Conservation (phyloP, 2,329 filamentous ascomycete species). For the Chrysoporthe austroafricana region DNA sequence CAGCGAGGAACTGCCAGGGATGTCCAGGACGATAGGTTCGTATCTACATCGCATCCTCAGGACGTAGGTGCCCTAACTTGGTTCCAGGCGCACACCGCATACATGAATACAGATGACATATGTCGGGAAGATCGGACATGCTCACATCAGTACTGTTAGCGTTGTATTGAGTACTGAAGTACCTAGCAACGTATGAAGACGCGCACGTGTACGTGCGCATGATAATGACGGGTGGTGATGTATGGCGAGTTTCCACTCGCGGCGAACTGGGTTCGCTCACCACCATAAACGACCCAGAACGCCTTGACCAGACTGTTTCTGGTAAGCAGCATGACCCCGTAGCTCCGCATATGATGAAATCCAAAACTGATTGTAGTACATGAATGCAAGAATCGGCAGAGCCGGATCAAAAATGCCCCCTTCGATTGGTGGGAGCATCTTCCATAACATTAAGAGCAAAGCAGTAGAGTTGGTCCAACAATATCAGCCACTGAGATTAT, state of each 20-base stretch:
- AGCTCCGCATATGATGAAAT: constrained; percentile 6
- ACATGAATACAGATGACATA: no score
- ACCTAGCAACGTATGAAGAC: background rate
- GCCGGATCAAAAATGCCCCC: background rate
- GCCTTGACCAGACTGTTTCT: constrained; percentile 4
- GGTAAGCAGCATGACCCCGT: background rate
- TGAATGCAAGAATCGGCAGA: background rate
- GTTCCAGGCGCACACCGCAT: no score
- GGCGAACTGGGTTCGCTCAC: background rate
- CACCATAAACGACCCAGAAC: background rate
- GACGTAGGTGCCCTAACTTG: no score
- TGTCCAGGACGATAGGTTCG: no score
- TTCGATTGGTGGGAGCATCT: background rate
- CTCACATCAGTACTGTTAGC: background rate
- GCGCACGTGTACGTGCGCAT: background rate
- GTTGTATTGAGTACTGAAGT: background rate
- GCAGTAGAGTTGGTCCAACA: background rate
- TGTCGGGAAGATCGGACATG: no score
- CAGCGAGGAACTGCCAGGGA: no score
- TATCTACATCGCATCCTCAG: no score
- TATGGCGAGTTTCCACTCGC: background rate
- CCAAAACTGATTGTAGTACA: background rate
- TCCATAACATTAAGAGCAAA: background rate
- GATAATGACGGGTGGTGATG: background rate
- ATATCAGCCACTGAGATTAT: background rate